These are phyloP conservation scores for Xenosphaeropsis pyriputrescens DNA, from an alignment of 2,329 filamentous ascomycete species.

Conservation along the genomic window DNA sequence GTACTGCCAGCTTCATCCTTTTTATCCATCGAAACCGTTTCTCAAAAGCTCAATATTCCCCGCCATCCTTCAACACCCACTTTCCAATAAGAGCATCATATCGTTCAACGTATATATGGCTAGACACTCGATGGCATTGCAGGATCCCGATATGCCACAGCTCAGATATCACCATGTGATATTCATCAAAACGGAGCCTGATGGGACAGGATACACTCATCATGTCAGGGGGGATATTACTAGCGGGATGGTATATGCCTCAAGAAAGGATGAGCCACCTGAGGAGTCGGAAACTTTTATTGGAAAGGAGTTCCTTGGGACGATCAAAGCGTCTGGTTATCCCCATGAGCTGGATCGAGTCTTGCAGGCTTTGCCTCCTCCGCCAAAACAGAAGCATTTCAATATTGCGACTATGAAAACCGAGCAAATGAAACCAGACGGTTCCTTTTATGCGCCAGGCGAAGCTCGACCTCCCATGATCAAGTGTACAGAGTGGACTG, in stretches of 20 bases:
- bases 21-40: too few species aligned
- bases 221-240: slow-evolving; percentile 2
- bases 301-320: slow-evolving; percentile 1
- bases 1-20: too few species aligned
- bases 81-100: too few species aligned
- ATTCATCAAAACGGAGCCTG: slow-evolving; percentile 2
- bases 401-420: slow-evolving; percentile 1
- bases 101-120: slow-evolving; percentile 2
- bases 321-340: not conserved
- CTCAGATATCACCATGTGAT: slow-evolving; percentile 1
- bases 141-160: slow-evolving; percentile 1
- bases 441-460: slow-evolving; percentile 1
- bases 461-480: not conserved
- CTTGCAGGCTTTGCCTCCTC: slow-evolving; percentile 1
- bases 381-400: slow-evolving; percentile 1
- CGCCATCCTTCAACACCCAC: too few species aligned
- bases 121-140: not conserved
- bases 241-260: slow-evolving; percentile 1
- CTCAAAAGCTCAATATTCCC: too few species aligned
- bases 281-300: slow-evolving; percentile 1
- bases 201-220: not conserved
- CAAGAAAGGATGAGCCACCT: not conserved
- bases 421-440: not conserved
- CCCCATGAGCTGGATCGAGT: not conserved
- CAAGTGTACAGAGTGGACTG: slow-evolving; percentile 3